These are phyloP conservation scores for Aspergillus pseudoterreus DNA, from an alignment of 2,329 filamentous ascomycete species.

Conservation along the genomic window DNA sequence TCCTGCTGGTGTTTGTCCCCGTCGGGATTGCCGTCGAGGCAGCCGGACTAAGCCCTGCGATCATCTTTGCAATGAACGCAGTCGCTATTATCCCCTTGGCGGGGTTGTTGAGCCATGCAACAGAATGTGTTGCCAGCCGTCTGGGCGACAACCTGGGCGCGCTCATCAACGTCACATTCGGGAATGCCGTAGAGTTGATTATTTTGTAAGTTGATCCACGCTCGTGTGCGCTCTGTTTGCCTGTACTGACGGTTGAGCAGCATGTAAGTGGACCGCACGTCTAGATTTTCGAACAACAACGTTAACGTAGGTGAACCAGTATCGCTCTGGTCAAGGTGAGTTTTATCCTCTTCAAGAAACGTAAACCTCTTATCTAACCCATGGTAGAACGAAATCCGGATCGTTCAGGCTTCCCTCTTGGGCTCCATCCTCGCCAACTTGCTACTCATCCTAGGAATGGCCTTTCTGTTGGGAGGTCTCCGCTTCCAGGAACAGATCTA, in stretches of 20 bases:
- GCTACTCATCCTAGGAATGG: conserved; percentile 86
- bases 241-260: conserved; percentile 26
- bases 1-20: conserved; percentile 41
- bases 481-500: conserved; percentile 91
- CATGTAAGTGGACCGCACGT: conserved; percentile 48
- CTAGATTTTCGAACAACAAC: not conserved
- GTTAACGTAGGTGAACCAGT: conserved; percentile 39
- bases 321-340: conserved; percentile 69
- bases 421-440: conserved; percentile 88
- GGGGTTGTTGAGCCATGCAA: conserved; percentile 67
- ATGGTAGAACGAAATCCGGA: conserved; percentile 68
- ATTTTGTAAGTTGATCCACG: conserved; percentile 55
- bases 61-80: conserved; percentile 71
- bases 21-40: conserved; percentile 38
- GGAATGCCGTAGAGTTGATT: conserved; percentile 75
- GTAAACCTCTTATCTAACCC: conserved; percentile 2
- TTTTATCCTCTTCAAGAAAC: not conserved
- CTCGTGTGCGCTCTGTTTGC: conserved; percentile 17
- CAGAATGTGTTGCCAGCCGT: conserved; percentile 68
- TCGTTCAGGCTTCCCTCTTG: conserved; percentile 85
- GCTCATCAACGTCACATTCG: conserved; percentile 72
- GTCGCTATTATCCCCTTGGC: conserved; percentile 73
- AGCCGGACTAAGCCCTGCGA: conserved; percentile 50
- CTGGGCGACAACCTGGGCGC: conserved; percentile 71
- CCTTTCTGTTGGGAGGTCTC: conserved; percentile 80